These are phyloP conservation scores for Talaromyces islandicus DNA, from an alignment of 2,329 filamentous ascomycete species.

Conservation along the genomic window DNA sequence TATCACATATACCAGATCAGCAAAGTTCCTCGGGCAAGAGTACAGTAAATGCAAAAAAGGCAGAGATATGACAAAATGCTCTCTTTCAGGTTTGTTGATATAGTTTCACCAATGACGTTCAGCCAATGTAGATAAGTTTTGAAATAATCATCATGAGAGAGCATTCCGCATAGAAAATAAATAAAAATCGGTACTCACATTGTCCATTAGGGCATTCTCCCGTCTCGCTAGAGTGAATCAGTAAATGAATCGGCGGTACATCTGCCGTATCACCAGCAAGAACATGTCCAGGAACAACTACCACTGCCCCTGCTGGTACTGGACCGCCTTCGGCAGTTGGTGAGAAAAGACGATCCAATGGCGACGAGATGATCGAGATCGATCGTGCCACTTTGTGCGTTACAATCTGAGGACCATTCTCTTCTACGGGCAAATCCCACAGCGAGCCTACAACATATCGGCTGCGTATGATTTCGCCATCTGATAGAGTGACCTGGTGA, in stretches of 20 bases:
- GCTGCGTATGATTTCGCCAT: slow-evolving; percentile 32
- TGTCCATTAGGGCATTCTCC: slow-evolving; percentile 85
- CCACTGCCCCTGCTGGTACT: slow-evolving; percentile 59
- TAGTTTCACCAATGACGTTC: slow-evolving; percentile 78
- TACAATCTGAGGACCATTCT: slow-evolving; percentile 9
- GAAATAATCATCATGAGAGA: slow-evolving; percentile 71
- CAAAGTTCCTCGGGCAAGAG: slow-evolving; percentile 8
- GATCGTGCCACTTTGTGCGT: slow-evolving; percentile 49
- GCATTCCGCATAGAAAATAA: slow-evolving; percentile 12
- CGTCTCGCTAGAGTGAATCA: slow-evolving; percentile 81
- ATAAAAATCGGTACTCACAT: slow-evolving; percentile 60
- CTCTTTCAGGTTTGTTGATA: slow-evolving; percentile 73
- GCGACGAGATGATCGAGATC: slow-evolving; percentile 63
- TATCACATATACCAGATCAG: slow-evolving; percentile 34
- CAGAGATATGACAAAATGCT: slow-evolving; percentile 20
- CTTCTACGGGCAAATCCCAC: slow-evolving; percentile 29
- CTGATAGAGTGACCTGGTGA: slow-evolving; percentile 27
- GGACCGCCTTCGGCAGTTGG: slow-evolving; percentile 68
- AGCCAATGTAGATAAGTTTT: slow-evolving; percentile 99
- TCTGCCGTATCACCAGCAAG: slow-evolving; percentile 19
- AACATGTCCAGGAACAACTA: slow-evolving; percentile 32
- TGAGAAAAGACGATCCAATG: slow-evolving; percentile 63
- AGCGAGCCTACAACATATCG: slow-evolving; percentile 30
- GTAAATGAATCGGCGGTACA: slow-evolving; percentile 50
- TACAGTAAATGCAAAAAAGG: background rate